Base-by-base conservation (phyloP, 192 early-diverging fungal genomes). In the Geranomyces variabilis region DNA sequence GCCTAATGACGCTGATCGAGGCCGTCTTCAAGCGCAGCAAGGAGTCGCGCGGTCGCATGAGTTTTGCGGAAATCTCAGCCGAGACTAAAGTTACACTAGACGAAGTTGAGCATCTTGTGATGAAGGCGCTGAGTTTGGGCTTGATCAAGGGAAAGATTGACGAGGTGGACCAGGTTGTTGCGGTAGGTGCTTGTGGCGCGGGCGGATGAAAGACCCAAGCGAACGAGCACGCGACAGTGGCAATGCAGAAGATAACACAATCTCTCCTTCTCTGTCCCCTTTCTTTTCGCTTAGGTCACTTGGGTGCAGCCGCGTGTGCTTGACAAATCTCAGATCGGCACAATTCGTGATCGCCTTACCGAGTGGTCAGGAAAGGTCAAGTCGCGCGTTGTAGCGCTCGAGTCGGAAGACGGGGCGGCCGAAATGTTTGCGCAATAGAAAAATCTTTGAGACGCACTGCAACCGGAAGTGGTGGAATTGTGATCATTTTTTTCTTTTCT, bases 231-330 rank as follows among this genome's bases (percentile, higher is more conserved):
- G n/a, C n/a, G n/a, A n/a, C n/a, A n/a, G n/a, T n/a, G n/a, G n/a
- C n/a, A n/a, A n/a, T n/a, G n/a, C n/a, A n/a, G n/a, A n/a, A n/a
- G n/a, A n/a, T n/a, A n/a, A n/a, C n/a, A n/a, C n/a, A n/a, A n/a
- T n/a, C n/a, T n/a, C n/a, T n/a, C n/a, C n/a, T 75, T 60, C 17
- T n/a, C 3, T 41, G 1, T 24, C 5, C 9, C 5, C n/a, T 66
- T 44, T 66, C 47, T 31, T 45, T 6, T 65, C 19, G 15, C 29
- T 44, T 24, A 85, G 83, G 75, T 99, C 36, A 89, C 93, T 60
- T 98, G 97, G 97, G 97, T 99, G 13, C 96, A 97, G 81, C 96
- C 97, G 22, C 93, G 97, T 75, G 94, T 96, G 14, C 81, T 99
- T 69, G 94, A 93, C 79, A 89, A 83, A 82, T 83, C 85, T 26